Evolutionary conservation across 805 yeast genomes (phyloP).

Genomic region (Ogataea dorogensis): DNA sequence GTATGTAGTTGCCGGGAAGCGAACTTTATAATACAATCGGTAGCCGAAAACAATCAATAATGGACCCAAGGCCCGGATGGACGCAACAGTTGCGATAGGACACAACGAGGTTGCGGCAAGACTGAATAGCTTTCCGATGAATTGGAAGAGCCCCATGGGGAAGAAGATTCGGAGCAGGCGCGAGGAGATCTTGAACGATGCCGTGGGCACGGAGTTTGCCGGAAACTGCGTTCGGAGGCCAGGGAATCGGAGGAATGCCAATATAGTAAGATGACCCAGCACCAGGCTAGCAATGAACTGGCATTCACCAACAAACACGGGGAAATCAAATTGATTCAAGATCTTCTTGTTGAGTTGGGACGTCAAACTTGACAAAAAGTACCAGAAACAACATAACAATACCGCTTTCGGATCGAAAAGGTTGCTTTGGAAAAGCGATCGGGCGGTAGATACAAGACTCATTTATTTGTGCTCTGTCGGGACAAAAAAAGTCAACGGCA

Average conservation of each 20-base stretch:
- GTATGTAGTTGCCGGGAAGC: constrained; percentile 49
- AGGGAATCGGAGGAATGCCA: constrained; percentile 12
- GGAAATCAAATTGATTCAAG: constrained; percentile 53
- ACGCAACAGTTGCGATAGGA: constrained; percentile 67
- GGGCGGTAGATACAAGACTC: constrained; percentile 1
- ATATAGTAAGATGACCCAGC: constrained; percentile 21
- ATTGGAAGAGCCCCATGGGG: constrained; percentile 67
- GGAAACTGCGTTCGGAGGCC: constrained; percentile 41
- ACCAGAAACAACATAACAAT: constrained; percentile 56
- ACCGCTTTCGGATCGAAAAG: constrained; percentile 37
- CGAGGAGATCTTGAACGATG: constrained; percentile 29
- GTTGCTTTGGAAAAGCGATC: constrained; percentile 1
- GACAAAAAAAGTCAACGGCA: background rate
- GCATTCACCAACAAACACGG: constrained; percentile 62
- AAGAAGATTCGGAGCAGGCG: constrained; percentile 48
- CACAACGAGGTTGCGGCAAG: constrained; percentile 64
- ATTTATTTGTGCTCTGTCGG: constrained; percentile 2
- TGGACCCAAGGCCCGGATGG: constrained; percentile 68
- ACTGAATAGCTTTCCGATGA: constrained; percentile 60
- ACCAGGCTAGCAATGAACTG: constrained; percentile 55
- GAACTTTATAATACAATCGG: constrained; percentile 48
- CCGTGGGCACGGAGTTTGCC: constrained; percentile 50
- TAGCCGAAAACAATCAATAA: constrained; percentile 57
- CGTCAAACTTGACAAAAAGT: constrained; percentile 57
- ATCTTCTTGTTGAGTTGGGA: constrained; percentile 62